Percentiles rank a stretch among this genome's conserved stretches.
phyloP scores from a whole-genome alignment of 2,329 filamentous ascomycete species.

The Cordyceps tenuipes region DNA sequence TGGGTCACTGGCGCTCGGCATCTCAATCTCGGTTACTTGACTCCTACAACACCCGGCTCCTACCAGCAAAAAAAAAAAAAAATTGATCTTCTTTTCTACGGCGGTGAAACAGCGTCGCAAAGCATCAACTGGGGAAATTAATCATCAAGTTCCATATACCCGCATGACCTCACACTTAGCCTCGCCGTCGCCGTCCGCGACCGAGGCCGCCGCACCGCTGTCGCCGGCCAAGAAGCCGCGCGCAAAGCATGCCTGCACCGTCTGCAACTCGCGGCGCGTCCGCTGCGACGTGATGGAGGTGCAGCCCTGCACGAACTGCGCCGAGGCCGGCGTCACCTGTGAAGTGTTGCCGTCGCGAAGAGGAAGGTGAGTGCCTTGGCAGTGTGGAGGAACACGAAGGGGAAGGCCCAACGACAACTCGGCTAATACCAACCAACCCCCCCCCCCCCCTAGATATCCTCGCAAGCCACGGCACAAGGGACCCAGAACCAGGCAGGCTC shows the following conservation, averaged over 20 bases:
- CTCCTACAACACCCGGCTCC: slow-evolving; percentile 1
- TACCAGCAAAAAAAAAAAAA: neutral
- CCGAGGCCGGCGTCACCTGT: slow-evolving; percentile 19
- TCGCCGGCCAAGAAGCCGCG: slow-evolving; percentile 25
- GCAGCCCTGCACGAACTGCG: slow-evolving; percentile 27
- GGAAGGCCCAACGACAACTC: no score
- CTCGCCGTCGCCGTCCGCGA: slow-evolving; percentile 10
- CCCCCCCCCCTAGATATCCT: slow-evolving; percentile 9
- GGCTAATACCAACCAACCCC: slow-evolving; percentile 1
- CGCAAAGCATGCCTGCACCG: slow-evolving; percentile 27
- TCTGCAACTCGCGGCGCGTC: slow-evolving; percentile 27
- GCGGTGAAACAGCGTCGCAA: neutral
- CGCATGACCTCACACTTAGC: slow-evolving; percentile 5
- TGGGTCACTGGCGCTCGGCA: slow-evolving; percentile 3
- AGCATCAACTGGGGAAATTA: neutral
- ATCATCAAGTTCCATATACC: neutral
- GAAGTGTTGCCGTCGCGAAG: slow-evolving; percentile 27
- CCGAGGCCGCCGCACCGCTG: slow-evolving; percentile 12
- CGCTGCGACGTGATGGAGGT: slow-evolving; percentile 28
- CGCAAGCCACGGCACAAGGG: slow-evolving; percentile 10
- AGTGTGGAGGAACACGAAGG: neutral
- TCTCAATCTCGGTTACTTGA: slow-evolving; percentile 11
- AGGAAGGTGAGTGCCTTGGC: slow-evolving; percentile 20
- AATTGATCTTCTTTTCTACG: neutral
- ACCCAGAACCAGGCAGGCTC: slow-evolving; percentile 1